A percentile compares a stretch with the other conserved stretches of the same genome.
These are phyloP conservation scores for Penicillium sp. DNA, from an alignment of 2,329 filamentous ascomycete species.

Conservation along the genomic window DNA sequence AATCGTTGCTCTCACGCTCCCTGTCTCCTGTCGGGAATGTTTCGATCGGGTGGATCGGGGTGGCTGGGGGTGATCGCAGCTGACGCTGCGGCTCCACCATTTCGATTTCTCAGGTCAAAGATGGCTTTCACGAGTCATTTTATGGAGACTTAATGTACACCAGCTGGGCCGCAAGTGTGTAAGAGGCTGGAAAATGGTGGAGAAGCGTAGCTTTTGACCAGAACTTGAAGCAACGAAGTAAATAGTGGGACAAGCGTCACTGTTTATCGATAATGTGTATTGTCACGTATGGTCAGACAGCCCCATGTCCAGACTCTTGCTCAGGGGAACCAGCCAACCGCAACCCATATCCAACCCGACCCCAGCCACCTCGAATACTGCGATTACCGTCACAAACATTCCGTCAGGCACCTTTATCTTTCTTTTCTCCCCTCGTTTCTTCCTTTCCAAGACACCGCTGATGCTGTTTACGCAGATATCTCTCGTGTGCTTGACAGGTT, in stretches of 20 bases:
- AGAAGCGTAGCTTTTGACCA: background rate
- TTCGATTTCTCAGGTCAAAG: conserved; percentile 3
- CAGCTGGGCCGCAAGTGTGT: too few relatives aligned
- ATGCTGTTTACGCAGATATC: conserved; percentile 8
- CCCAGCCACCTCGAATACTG: conserved; percentile 26
- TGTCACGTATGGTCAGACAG: conserved; percentile 16
- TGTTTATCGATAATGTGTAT: conserved; percentile 17
- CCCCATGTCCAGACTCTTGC: conserved; percentile 8
- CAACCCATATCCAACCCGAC: background rate
- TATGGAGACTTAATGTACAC: background rate
- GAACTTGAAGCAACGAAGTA: background rate
- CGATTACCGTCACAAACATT: conserved; percentile 22
- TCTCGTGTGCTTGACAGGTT: background rate
- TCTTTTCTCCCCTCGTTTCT: conserved; percentile 11
- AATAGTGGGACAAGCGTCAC: background rate
- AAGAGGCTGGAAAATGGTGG: background rate
- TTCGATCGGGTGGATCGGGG: conserved; percentile 15
- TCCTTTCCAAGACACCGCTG: conserved; percentile 8
- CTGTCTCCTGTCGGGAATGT: conserved; percentile 15
- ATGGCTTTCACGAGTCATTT: background rate
- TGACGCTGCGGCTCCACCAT: conserved; percentile 19
- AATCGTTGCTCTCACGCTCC: conserved; percentile 15
- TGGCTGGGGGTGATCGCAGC: conserved; percentile 25
- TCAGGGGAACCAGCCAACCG: conserved; percentile 23
- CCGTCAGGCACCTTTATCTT: conserved; percentile 15